phyloP scores from a whole-genome alignment of 345 rosid species.

The Eucalyptus tenuipes region DNA sequence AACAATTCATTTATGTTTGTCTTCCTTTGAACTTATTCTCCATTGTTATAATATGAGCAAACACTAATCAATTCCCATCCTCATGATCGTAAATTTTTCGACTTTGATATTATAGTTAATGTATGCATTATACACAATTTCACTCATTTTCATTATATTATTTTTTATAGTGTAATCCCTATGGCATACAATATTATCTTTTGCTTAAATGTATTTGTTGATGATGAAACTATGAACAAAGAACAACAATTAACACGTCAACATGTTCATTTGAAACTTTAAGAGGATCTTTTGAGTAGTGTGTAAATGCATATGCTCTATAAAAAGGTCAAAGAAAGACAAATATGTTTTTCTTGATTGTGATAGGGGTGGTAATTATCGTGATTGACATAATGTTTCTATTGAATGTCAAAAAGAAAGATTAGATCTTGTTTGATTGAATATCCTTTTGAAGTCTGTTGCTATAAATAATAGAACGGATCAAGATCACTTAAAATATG shows the following conservation, averaged over 20 bases:
- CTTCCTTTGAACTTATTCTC: fast-evolving
- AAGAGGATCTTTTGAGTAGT: no score
- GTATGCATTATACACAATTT: neutral
- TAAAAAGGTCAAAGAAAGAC: neutral
- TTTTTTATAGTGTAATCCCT: neutral
- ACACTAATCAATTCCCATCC: neutral
- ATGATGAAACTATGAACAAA: neutral
- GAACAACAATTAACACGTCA: neutral
- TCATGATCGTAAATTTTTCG: fast-evolving
- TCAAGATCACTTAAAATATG: neutral
- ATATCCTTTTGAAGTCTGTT: neutral
- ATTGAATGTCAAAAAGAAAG: no score
- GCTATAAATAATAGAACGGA: fast-evolving
- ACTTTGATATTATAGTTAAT: no score
- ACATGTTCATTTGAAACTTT: neutral
- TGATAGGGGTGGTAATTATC: neutral
- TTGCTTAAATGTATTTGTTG: neutral
- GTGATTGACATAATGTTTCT: neutral
- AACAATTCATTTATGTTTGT: no score
- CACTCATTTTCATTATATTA: neutral
- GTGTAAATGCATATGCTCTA: neutral
- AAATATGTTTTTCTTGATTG: no score
- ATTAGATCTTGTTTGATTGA: neutral
- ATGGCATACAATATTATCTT: no score
- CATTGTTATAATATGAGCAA: neutral